Percentiles rank a stretch among this genome's conserved stretches.
phyloP scores from a whole-genome alignment of 1,284 basidiomycete species.

The Grifola frondosa region DNA sequence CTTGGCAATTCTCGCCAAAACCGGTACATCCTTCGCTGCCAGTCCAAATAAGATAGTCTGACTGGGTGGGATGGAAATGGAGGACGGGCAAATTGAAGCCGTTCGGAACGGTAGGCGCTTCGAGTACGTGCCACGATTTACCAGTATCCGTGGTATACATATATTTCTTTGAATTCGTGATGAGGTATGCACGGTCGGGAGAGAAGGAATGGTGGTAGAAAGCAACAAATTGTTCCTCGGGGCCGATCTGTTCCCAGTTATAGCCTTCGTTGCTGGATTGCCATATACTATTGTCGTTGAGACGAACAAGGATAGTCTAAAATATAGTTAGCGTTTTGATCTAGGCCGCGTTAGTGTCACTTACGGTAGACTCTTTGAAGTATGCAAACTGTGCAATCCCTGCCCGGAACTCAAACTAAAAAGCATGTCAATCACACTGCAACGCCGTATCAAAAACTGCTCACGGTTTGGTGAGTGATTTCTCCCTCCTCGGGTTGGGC shows the following conservation, averaged over 20 bases:
- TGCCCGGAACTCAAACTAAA: constrained; percentile 72
- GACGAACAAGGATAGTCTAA: constrained; percentile 83
- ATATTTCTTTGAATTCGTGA: constrained; percentile 68
- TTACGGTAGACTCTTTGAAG: constrained; percentile 72
- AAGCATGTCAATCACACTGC: constrained; percentile 1
- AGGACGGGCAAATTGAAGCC: constrained; percentile 75
- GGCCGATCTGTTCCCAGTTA: constrained; percentile 74
- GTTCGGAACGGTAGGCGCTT: constrained; percentile 75
- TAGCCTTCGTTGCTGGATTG: constrained; percentile 95
- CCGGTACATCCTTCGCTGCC: constrained; percentile 71
- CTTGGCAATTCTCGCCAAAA: constrained; percentile 55
- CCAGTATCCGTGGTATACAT: constrained; percentile 88
- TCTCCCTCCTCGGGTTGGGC: constrained; percentile 77
- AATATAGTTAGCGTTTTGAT: neutral
- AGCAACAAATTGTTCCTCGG: constrained; percentile 68
- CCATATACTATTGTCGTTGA: constrained; percentile 80
- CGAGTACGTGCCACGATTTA: constrained; percentile 63
- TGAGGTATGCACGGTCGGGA: constrained; percentile 84
- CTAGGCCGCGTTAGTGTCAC: constrained; percentile 13
- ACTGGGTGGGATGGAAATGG: constrained; percentile 81
- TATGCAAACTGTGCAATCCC: constrained; percentile 79
- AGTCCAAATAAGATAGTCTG: constrained; percentile 90
- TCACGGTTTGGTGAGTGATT: constrained; percentile 66
- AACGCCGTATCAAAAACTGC: constrained; percentile 20
- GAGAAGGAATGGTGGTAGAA: constrained; percentile 86